Percentiles rank a stretch among this genome's conserved stretches.
Evolutionary conservation across 176 grass and related monocot species (phyloP).

Genomic region (Urochloa ruziziensis): DNA sequence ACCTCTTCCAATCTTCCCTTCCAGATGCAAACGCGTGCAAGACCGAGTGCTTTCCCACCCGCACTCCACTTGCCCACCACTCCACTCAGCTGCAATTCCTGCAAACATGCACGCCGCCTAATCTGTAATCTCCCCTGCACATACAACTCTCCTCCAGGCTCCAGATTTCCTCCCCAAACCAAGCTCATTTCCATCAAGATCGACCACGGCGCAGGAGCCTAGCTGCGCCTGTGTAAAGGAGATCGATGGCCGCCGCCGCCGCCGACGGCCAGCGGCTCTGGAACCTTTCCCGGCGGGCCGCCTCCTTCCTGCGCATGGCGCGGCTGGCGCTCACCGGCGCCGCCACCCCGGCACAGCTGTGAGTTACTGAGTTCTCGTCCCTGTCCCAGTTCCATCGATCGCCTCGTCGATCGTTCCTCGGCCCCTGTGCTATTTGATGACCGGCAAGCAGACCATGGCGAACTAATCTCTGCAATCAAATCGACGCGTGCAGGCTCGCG

Average conservation of each 20-base stretch:
- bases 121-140: background rate
- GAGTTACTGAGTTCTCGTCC: conserved; percentile 16
- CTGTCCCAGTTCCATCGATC: too few species aligned
- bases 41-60: conserved; percentile 34
- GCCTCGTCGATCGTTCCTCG: background rate
- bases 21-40: background rate
- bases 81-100: too few species aligned
- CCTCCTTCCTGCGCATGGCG: conserved; percentile 41
- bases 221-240: background rate
- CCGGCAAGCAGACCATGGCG: background rate
- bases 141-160: background rate
- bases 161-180: background rate
- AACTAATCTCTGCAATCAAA: background rate
- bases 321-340: conserved; percentile 48
- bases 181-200: background rate
- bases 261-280: background rate
- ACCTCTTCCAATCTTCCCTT: background rate
- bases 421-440: too few species aligned
- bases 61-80: too few species aligned
- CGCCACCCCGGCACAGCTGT: conserved; percentile 38
- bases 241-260: conserved; percentile 1
- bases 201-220: background rate
- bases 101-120: background rate
- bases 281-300: conserved; percentile 35
- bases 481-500: conserved; percentile 2